phyloP scores from a whole-genome alignment of 208 protist species.

The Trypanosoma platydactyli region DNA sequence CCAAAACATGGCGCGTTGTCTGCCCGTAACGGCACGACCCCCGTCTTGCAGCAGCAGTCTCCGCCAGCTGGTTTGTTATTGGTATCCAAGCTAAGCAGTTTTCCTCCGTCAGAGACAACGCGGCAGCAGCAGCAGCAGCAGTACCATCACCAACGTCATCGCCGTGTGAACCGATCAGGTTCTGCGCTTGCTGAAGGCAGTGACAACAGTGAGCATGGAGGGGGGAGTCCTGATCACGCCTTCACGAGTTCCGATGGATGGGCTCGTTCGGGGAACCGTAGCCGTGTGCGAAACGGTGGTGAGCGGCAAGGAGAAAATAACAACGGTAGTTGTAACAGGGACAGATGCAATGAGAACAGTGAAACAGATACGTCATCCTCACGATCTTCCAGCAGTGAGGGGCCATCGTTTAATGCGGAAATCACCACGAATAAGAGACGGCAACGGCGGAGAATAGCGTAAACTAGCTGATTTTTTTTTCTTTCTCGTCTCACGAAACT shows the following conservation, averaged over 20 bases:
- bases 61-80: not conserved
- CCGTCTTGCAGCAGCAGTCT: not conserved
- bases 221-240: not conserved
- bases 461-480: too few species aligned
- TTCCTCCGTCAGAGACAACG: not conserved
- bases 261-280: conserved; percentile 3
- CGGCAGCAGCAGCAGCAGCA: not conserved
- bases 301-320: not conserved
- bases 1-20: conserved; percentile 1
- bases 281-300: not conserved
- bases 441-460: conserved; percentile 7
- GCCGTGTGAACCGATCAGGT: not conserved
- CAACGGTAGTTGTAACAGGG: not conserved
- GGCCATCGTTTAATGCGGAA: not conserved
- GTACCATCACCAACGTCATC: not conserved
- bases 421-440: not conserved
- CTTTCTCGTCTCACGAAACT: too few species aligned
- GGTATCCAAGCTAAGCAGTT: not conserved
- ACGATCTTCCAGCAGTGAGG: not conserved
- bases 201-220: not conserved
- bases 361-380: not conserved
- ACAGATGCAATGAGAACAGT: not conserved
- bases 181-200: not conserved
- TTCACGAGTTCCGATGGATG: not conserved
- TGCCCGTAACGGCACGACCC: not conserved